Conservation (phyloP, 106 monocot species). For the Posidonia australis region DNA sequence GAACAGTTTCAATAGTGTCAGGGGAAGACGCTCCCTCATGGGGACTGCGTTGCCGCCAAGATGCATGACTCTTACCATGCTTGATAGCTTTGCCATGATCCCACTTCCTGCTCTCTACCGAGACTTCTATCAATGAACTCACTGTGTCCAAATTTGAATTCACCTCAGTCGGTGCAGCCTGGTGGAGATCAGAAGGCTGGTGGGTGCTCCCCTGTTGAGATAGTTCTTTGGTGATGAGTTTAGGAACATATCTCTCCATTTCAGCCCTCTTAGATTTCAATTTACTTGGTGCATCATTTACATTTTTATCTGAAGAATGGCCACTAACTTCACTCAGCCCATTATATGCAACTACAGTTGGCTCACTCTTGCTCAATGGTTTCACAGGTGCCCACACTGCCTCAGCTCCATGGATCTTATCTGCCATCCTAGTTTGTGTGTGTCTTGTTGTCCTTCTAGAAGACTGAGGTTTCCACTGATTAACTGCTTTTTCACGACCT, state of each 20-base stretch:
- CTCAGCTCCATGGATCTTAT: conserved; percentile 55
- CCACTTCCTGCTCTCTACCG: conserved; percentile 18
- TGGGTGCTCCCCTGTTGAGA: conserved; percentile 20
- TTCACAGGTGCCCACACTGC: conserved; percentile 87
- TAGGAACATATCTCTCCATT: conserved; percentile 93
- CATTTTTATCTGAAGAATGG: conserved; percentile 19
- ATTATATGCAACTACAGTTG: conserved; percentile 23
- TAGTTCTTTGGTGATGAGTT: conserved; percentile 52
- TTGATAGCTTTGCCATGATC: conserved; percentile 36
- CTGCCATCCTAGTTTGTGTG: conserved; percentile 29
- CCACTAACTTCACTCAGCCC: background rate
- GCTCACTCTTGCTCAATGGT: conserved; percentile 27
- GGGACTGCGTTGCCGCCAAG: conserved; percentile 51
- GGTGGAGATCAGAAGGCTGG: background rate
- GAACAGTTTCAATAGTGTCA: conserved; percentile 4
- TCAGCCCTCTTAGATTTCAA: conserved; percentile 72
- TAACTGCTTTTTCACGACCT: conserved; percentile 14
- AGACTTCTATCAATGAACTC: conserved; percentile 1
- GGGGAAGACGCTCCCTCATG: conserved; percentile 17
- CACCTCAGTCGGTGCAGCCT: conserved; percentile 2
- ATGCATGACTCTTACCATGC: conserved; percentile 33
- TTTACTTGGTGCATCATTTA: conserved; percentile 23
- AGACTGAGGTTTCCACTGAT: conserved; percentile 46
- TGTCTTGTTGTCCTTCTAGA: conserved; percentile 40
- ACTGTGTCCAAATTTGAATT: conserved; percentile 4